phyloP scores from a whole-genome alignment of 73 alveolate species.

The Tetrahymena elliotti region DNA sequence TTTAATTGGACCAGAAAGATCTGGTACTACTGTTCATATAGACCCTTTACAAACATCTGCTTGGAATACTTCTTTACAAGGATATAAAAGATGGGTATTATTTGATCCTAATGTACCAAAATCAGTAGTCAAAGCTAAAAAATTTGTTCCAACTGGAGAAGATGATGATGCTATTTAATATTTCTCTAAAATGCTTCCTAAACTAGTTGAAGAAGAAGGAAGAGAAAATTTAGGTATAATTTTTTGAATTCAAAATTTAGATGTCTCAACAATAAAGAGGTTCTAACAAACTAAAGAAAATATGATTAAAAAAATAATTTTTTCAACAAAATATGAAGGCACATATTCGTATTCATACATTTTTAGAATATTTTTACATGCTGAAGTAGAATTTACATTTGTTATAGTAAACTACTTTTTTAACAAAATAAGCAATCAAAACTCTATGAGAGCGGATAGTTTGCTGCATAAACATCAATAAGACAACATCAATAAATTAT shows the following conservation, averaged over 20 bases:
- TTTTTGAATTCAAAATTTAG: background rate
- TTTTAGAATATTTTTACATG: background rate
- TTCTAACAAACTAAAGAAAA: background rate
- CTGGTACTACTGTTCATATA: conserved; percentile 72
- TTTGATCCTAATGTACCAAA: conserved; percentile 59
- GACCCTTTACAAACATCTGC: conserved; percentile 79
- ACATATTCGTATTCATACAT: too few species aligned
- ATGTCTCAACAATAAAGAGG: conserved; percentile 51
- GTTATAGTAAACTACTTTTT: background rate
- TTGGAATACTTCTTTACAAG: conserved; percentile 70
- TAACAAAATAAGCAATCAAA: background rate
- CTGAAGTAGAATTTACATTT: background rate
- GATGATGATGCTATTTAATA: conserved; percentile 76
- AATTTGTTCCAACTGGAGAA: conserved; percentile 44
- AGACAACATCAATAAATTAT: background rate
- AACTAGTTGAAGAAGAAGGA: conserved; percentile 29
- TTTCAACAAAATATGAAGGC: too few species aligned
- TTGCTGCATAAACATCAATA: background rate
- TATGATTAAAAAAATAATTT: background rate
- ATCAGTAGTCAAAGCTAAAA: conserved; percentile 39
- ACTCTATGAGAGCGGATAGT: background rate
- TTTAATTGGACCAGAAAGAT: conserved; percentile 76
- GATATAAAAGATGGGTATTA: conserved; percentile 71
- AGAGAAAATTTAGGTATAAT: conserved; percentile 13
- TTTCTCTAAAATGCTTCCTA: conserved; percentile 58